Base-by-base conservation (phyloP, 2,329 filamentous ascomycete species). In the Pezicula neosporulosa region DNA sequence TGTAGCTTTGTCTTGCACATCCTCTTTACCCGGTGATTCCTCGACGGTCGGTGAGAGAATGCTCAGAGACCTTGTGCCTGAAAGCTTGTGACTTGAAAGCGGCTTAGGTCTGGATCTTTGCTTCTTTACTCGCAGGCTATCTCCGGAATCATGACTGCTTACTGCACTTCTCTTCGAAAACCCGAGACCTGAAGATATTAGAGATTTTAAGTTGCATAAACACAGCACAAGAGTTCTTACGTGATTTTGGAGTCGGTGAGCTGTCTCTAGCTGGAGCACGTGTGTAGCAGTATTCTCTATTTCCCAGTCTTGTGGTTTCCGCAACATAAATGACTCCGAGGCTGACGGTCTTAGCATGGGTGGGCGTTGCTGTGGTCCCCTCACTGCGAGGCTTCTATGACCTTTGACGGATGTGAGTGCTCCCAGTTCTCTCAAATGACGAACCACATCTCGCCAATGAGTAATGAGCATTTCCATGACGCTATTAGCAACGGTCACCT, bases 391-490 rank as follows among this genome's bases (percentile, higher is more conserved):
- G 44, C 44, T 57, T 42, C 52, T 51, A 33, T 44, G 50, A 15
- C 44, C 48, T 30, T 36, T 49, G 16, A 53, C 21, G 37, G 48
- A 43, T 42, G 59, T 59, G 4, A 62, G 44, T 7, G 52, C 52
- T 21, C 51, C 47, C 2, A 85, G 60, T 39, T 69, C 74, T 51
- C 71, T 78, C 71, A 87, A 77, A 51, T 87, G 79, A 37, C 75
- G 72, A 41, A 85, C 80, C 10, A 86, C 73, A 44, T 85, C 82
- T 52, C 79, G 72, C 85, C 85, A 88, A 55, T 86, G 77, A 1
- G 76, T 70, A 45, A 87, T 81, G 5, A 88, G 68, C 82, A 87
- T 86, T 63, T 86, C 81, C 0, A 81, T 72, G 28, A 87, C 77
- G 30, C 70, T 68, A 53, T 82, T 85, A 10, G 81, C 82, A 49